These are phyloP conservation scores for Wickerhamiella lipophila DNA, from an alignment of 805 yeast species.

Conservation along the genomic window DNA sequence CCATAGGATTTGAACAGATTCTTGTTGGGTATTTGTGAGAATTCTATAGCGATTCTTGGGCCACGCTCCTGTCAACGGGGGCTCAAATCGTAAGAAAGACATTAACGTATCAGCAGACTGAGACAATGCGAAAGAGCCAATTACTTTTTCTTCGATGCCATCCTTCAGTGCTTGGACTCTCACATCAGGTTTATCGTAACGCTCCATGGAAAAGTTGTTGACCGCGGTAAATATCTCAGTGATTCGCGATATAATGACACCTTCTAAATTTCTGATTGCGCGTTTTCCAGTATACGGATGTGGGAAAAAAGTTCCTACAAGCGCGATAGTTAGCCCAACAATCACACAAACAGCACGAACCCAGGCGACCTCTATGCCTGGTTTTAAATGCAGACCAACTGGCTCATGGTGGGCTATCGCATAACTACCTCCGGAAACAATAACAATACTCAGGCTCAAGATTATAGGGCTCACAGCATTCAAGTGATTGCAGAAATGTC, in stretches of 20 bases:
- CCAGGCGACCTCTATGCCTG: constrained; percentile 28
- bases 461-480: constrained; percentile 26
- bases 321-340: constrained; percentile 25
- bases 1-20: constrained; percentile 22
- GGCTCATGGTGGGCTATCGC: constrained; percentile 18
- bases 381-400: constrained; percentile 17
- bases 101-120: constrained; percentile 18
- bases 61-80: constrained; percentile 27
- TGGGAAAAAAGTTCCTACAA: constrained; percentile 27
- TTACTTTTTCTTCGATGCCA: constrained; percentile 16
- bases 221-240: constrained; percentile 25
- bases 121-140: constrained; percentile 14
- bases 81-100: constrained; percentile 25
- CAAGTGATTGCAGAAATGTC: constrained; percentile 25
- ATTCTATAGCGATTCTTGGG: constrained; percentile 26
- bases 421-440: constrained; percentile 29
- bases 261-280: constrained; percentile 24
- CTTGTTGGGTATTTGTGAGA: constrained; percentile 21
- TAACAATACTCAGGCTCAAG: constrained; percentile 22
- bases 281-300: constrained; percentile 25
- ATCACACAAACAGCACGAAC: constrained; percentile 27
- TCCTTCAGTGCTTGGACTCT: constrained; percentile 17
- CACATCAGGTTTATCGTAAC: constrained; percentile 18
- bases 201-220: constrained; percentile 25
- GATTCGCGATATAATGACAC: constrained; percentile 19